A percentile compares a stretch with the other conserved stretches of the same genome.
Conservation (phyloP, 176 grass and related monocot genomes). For the Metroxylon sagu region DNA sequence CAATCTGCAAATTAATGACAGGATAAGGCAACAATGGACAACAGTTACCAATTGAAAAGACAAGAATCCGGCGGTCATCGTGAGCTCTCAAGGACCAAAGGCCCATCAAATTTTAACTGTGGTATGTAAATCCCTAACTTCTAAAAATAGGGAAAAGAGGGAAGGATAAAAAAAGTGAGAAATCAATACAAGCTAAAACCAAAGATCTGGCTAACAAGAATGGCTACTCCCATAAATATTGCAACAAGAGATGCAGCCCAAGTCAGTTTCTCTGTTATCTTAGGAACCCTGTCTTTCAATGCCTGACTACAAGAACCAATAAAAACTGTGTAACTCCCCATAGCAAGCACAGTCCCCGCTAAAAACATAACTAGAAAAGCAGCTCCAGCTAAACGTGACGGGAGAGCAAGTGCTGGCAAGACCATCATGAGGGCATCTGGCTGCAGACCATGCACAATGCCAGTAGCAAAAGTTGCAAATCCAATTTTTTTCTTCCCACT, state of each 20-base stretch:
- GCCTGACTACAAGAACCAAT: constrained; percentile 90
- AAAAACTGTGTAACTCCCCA: constrained; percentile 93
- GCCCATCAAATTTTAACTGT: too few relatives aligned
- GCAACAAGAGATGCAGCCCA: constrained; percentile 91
- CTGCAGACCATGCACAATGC: constrained; percentile 80
- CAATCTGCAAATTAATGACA: too few relatives aligned
- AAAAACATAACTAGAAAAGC: constrained; percentile 89
- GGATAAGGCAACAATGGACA: too few relatives aligned
- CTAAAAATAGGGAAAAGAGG: background rate
- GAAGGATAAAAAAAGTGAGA: background rate
- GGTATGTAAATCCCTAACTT: too few relatives aligned
- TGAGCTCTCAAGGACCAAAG: too few relatives aligned
- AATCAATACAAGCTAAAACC: constrained; percentile 82
- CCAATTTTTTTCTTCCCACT: constrained; percentile 75
- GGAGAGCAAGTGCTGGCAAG: constrained; percentile 73
- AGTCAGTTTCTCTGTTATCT: constrained; percentile 93
- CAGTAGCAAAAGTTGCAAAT: constrained; percentile 83
- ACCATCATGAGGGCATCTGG: constrained; percentile 89
- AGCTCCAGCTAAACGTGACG: constrained; percentile 73
- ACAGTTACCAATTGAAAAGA: too few relatives aligned
- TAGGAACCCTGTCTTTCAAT: constrained; percentile 76
- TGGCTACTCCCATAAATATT: constrained; percentile 72
- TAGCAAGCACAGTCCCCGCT: constrained; percentile 76
- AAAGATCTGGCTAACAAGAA: constrained; percentile 73
- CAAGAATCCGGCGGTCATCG: too few relatives aligned